Base-by-base conservation (phyloP, 257 asterid species). In the Scutellaria baicalensis region DNA sequence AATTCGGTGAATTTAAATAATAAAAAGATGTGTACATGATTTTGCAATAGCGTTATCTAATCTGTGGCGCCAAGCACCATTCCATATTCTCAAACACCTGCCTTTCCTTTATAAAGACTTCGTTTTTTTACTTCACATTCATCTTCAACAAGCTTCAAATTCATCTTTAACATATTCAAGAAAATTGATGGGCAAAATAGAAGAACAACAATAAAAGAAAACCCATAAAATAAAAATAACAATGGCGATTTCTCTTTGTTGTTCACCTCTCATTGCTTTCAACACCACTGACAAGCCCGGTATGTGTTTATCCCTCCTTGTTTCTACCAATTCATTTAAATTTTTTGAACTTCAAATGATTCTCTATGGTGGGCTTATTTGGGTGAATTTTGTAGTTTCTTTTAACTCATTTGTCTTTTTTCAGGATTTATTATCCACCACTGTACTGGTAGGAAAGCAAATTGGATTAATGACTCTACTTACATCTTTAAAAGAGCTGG, bases 381-480 rank as follows among this genome's bases (percentile, higher is more conserved):
- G 33, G 33, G 33, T 27, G 33, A 27, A 27, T 27, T 27, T 27
- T 27, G 2, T 27, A 27, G 33, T 27, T 27, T 27, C 42, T 13
- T 6, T 58, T 55, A 13, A 23, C 6, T 23, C 10, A 12, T 62
- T 13, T 18, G n/a, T n/a, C 12, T 2, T 39, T 38, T 58, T 67
- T 31, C 48, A 66, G 77, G 72, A 45, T 17, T 33, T 14, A 66
- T 58, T n/a, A 64, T 17, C 21, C 61, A 48, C 77, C 33, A 18
- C 9, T 10, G 14, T 36, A 3, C 35, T 11, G 0, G 1, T 55
- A 45, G 67, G 57, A 73, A 64, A 16, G 31, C 54, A 4, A 65
- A 59, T 9, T 64, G 77, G 72, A 55, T 39, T 6, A 57, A 52
- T 18, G 40, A 42, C 42, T 33, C 27, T 14, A n/a, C 66, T 59